Base-by-base conservation (phyloP, 495 filamentous ascomycete species). In the Ascobolus immersus region DNA sequence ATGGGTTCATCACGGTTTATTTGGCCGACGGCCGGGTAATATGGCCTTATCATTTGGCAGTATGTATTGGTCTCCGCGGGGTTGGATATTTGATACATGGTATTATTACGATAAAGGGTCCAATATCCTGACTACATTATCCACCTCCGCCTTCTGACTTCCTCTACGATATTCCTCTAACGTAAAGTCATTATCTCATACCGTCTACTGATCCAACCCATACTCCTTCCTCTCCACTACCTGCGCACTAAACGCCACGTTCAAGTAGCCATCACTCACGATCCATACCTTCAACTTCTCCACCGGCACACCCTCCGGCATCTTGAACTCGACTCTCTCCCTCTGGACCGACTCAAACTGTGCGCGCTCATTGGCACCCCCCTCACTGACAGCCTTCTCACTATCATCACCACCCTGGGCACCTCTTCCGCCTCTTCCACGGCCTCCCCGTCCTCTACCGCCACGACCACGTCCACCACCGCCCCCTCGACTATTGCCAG, bases 181-280 rank as follows among this genome's bases (percentile, higher is more conserved):
- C n/a, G n/a, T n/a, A n/a, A n/a, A n/a, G n/a, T n/a, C n/a, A n/a
- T n/a, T n/a, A n/a, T n/a, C n/a, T n/a, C n/a, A n/a, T n/a, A n/a
- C n/a, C n/a, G n/a, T n/a, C n/a, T n/a, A n/a, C n/a, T n/a, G n/a
- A n/a, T n/a, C n/a, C n/a, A n/a, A n/a, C n/a, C n/a, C n/a, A n/a
- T n/a, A n/a, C n/a, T n/a, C n/a, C n/a, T n/a, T n/a, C n/a, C n/a
- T 50, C 35, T 72, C 63, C 3, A 75, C 55, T 2, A 57, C 61
- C 17, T 58, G 42, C 4, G 69, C 27, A 32, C 46, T 54, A 61
- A 76, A 89, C 42, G 69, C 58, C 69, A 93, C 71, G 0, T 73
- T 75, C 18, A 79, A 55, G 56, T 93, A 93, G 14, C 66, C 71
- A 61, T 93, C 81, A 55, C 80, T 91, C 25, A 81, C 53, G 1